Base-by-base conservation (phyloP, 768 basidiomycete species). In the Lentinula aciculospora region DNA sequence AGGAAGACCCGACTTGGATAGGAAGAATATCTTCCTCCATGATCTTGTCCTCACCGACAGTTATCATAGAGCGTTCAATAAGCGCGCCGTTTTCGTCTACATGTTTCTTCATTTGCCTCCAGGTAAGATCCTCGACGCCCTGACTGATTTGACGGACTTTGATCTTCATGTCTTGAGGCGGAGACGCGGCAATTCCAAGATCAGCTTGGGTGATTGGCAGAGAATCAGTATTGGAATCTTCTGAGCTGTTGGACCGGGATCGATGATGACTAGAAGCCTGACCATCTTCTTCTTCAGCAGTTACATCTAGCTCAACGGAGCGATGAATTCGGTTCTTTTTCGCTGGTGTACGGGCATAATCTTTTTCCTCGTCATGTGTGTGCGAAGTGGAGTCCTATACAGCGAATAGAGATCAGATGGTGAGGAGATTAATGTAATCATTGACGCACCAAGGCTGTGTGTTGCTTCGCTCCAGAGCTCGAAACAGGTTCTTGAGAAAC, bases 101-200 rank as follows among this genome's bases (percentile, higher is more conserved):
- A 28, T 57, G 37, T 15, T 29, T 53, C 59, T 78, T 76, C 66
- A 71, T 70, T 58, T 81, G 83, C 67, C 79, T 76, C 88, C 87
- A 88, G 66, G 75, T 83, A 61, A 89, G 80, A 66, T 90, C 89
- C 68, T 89, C 88, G 31, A 90, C 88, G 27, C 86, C 85, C 65
- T 84, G 84, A 61, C 86, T 89, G 63, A 89, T 88, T 72, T 89
- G 88, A 53, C 86, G 80, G 58, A 88, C 82, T 65, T 73, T 73
- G 49, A 81, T 80, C 74, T 88, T 90, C 72, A 87, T 81, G 70
- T 90, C 88, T 62, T 84, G 81, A 3, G 84, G 86, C 3, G 90
- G 88, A n/a, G 90, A 90, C 56, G 76, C 77, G 53, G 77, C 76
- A 62, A 72, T 27, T 21, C 54, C 54, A 17, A 46, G 28, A 25